Evolutionary conservation across 441 rosid genomes (phyloP).

Genomic region (Pelargonium myrrhifolium): DNA sequence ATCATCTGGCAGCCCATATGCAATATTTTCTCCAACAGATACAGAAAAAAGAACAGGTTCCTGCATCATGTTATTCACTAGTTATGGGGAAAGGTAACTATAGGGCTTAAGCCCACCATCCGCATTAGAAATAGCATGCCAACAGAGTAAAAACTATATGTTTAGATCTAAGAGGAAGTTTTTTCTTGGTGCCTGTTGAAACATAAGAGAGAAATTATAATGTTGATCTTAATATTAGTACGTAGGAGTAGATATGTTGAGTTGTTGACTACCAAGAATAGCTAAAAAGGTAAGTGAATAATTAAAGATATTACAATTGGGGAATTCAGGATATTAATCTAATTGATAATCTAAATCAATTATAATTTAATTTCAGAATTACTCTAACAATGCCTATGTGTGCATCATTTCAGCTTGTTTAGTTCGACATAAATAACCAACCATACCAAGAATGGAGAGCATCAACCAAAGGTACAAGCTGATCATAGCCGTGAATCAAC

Average conservation of each 20-base stretch:
- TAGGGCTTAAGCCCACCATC: too few relatives aligned
- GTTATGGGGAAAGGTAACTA: slow-evolving; percentile 10
- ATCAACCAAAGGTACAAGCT: not conserved
- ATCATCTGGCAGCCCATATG: slow-evolving; percentile 92
- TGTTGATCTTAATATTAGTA: too few relatives aligned
- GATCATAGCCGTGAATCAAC: not conserved
- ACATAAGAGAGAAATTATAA: too few relatives aligned
- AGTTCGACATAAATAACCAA: not conserved
- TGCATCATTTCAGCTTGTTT: not conserved
- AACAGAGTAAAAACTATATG: not conserved
- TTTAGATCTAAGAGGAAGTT: not conserved
- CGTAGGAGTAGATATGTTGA: too few relatives aligned
- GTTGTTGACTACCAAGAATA: too few relatives aligned
- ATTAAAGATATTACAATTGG: too few relatives aligned
- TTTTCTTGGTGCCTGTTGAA: not conserved
- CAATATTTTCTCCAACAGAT: slow-evolving; percentile 91
- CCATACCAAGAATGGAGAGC: not conserved
- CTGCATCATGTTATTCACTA: slow-evolving; percentile 28
- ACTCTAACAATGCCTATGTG: not conserved
- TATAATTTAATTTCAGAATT: too few relatives aligned
- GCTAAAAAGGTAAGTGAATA: too few relatives aligned
- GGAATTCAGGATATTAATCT: too few relatives aligned
- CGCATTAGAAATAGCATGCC: too few relatives aligned
- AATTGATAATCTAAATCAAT: too few relatives aligned
- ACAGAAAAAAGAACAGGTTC: slow-evolving; percentile 89